Conservation (phyloP, 345 rosid species). For the Citrus maxima region DNA sequence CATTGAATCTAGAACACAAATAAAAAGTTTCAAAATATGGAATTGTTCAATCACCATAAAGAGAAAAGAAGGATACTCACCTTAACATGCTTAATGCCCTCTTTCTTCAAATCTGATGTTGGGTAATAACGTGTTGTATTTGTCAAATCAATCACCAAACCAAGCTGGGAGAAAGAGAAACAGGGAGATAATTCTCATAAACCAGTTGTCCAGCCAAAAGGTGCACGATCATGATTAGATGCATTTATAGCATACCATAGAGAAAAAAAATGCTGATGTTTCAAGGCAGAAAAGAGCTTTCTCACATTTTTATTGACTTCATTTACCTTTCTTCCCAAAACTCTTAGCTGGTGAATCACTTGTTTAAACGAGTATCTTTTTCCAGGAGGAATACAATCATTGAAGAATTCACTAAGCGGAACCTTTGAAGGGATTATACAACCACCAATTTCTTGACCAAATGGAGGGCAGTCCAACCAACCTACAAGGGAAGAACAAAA, state of each 20-base stretch:
- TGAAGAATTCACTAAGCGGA: conserved; percentile 83
- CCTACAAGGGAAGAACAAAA: conserved; percentile 39
- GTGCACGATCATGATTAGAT: neutral
- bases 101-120: conserved; percentile 68
- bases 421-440: conserved; percentile 88
- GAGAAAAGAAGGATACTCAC: conserved; percentile 31
- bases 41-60: conserved; percentile 1
- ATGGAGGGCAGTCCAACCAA: conserved; percentile 91
- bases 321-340: conserved; percentile 73
- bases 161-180: conserved; percentile 59
- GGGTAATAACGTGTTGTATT: conserved; percentile 89
- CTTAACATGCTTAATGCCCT: conserved; percentile 92
- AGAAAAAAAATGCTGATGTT: neutral
- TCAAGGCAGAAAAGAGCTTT: neutral
- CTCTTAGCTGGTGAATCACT: conserved; percentile 75
- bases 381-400: conserved; percentile 77
- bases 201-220: neutral
- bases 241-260: neutral
- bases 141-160: conserved; percentile 96
- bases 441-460: conserved; percentile 67
- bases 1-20: conserved; percentile 70
- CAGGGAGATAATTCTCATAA: neutral
- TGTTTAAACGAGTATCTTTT: conserved; percentile 97
- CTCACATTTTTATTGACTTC: neutral
- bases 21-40: conserved; percentile 4